Evolutionary conservation across 306 rosid genomes (phyloP).

Genomic region (Corylus avellana): DNA sequence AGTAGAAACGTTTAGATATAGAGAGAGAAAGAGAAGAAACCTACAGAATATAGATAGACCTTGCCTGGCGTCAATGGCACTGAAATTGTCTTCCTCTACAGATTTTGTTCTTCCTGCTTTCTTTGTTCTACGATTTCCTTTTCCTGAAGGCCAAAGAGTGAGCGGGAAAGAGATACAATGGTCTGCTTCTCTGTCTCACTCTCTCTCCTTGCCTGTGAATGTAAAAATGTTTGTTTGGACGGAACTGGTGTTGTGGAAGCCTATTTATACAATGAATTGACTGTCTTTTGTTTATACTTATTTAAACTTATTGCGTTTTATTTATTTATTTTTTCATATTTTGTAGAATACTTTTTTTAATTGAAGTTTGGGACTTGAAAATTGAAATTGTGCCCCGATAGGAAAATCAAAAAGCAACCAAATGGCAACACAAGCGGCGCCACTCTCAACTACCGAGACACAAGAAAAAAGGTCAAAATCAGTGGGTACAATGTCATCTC

Average conservation of each 20-base stretch:
- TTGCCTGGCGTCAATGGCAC: slow-evolving; percentile 39
- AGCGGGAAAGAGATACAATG: slow-evolving; percentile 19
- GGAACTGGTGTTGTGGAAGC: slow-evolving; percentile 6
- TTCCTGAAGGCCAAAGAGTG: background rate
- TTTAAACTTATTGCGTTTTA: background rate
- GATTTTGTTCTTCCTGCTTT: background rate
- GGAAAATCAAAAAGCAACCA: too few species aligned
- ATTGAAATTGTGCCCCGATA: too few species aligned
- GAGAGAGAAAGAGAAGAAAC: background rate
- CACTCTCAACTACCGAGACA: too few species aligned
- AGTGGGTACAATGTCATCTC: too few species aligned
- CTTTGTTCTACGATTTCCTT: background rate
- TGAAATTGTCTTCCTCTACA: slow-evolving; percentile 7
- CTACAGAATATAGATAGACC: background rate
- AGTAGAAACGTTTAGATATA: background rate
- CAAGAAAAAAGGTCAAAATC: too few species aligned
- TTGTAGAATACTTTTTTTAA: background rate
- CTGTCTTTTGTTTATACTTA: background rate
- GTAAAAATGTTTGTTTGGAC: slow-evolving; percentile 11
- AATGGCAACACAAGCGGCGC: too few species aligned
- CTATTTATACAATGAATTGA: background rate
- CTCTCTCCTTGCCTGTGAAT: background rate
- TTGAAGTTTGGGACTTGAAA: background rate
- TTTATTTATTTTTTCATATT: background rate
- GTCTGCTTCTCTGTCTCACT: background rate